Evolutionary conservation across 1,139 yeast genomes (phyloP).

Genomic region (Suzukiozyma palmioleophila): DNA sequence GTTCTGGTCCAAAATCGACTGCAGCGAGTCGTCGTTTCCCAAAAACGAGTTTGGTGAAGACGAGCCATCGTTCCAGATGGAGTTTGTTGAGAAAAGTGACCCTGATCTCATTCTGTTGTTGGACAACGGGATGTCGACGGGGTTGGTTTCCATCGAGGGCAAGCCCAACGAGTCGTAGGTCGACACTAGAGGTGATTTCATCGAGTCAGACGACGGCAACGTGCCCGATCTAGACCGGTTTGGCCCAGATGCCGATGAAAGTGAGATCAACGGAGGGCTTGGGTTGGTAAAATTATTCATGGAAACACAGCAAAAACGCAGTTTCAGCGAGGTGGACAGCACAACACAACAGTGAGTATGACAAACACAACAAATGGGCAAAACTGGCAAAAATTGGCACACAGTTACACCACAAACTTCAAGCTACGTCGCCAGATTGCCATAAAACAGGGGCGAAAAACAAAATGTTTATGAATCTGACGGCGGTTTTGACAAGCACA

Average conservation of each 20-base stretch:
- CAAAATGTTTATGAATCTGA: too few species aligned
- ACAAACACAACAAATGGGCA: background rate
- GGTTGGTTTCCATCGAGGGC: constrained; percentile 19
- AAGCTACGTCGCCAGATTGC: too few species aligned
- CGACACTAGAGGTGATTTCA: constrained; percentile 15
- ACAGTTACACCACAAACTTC: too few species aligned
- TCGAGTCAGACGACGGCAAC: constrained; percentile 37
- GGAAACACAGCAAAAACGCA: background rate
- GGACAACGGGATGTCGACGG: constrained; percentile 19
- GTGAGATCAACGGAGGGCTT: constrained; percentile 2
- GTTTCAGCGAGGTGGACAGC: background rate
- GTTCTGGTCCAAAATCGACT: background rate
- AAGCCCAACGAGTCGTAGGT: constrained; percentile 14
- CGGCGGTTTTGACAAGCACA: too few species aligned
- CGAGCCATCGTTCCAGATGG: constrained; percentile 47
- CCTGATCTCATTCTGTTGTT: constrained; percentile 38
- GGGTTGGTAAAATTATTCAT: constrained; percentile 2
- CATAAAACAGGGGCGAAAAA: too few species aligned
- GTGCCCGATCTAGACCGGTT: constrained; percentile 52
- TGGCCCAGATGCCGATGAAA: background rate
- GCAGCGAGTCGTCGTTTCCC: background rate
- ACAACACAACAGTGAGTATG: background rate
- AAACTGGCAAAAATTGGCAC: background rate
- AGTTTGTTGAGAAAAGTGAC: constrained; percentile 40
- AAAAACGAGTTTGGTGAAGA: constrained; percentile 8